Conservation (phyloP, 1,284 basidiomycete species). For the Ganoderma resinaceum region DNA sequence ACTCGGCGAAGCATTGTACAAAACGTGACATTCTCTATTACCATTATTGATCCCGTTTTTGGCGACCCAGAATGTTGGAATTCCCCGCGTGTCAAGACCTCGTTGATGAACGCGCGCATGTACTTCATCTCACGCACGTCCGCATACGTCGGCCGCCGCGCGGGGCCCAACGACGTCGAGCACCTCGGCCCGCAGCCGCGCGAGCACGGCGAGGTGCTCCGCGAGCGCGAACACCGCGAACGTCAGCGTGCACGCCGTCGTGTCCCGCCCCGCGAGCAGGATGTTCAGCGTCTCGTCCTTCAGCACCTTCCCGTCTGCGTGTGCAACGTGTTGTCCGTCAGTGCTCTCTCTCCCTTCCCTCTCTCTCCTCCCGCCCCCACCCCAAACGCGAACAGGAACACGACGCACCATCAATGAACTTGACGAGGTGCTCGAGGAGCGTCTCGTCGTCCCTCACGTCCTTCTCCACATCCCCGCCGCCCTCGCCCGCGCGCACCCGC, state of each 20-base stretch:
- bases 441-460: conserved; percentile 48
- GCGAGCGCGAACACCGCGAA: conserved; percentile 48
- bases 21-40: too few relatives aligned
- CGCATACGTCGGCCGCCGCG: conserved; percentile 44
- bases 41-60: too few relatives aligned
- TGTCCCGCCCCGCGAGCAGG: conserved; percentile 46
- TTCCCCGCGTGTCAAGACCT: too few relatives aligned
- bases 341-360: too few relatives aligned
- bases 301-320: conserved; percentile 40
- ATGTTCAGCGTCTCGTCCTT: conserved; percentile 48
- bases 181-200: conserved; percentile 47
- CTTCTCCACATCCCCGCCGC: conserved; percentile 27
- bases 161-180: conserved; percentile 41
- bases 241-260: conserved; percentile 47
- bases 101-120: conserved; percentile 51
- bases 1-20: too few relatives aligned
- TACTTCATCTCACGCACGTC: conserved; percentile 49
- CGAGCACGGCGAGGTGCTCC: conserved; percentile 43
- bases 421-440: conserved; percentile 58
- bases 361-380: background rate
- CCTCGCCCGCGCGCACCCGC: conserved; percentile 2
- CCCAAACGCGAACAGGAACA: too few relatives aligned
- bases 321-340: too few relatives aligned
- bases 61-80: too few relatives aligned
- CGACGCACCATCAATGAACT: conserved; percentile 52